Evolutionary conservation across 129 eudicot genomes (phyloP), one percentile per base, ranked within the genome.

Genomic region (Flaveria brownii): DNA sequence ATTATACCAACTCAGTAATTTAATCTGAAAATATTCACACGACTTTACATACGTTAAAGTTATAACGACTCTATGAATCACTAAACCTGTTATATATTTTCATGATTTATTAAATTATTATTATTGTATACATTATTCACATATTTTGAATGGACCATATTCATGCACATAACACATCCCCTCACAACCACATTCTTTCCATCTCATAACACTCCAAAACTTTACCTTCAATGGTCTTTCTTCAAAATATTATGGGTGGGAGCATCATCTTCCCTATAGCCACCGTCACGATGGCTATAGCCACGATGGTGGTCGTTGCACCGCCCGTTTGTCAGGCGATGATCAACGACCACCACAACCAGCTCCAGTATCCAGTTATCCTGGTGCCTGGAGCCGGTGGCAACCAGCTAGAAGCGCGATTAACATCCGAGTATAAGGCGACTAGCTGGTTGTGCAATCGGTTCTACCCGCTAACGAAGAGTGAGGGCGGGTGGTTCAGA

Each of bases 361-460:
- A 63, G 71, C 80, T 88, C 41, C 41, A 36, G 12, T 76, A 90
- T 72, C 98, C 98, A 3, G 69, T 93, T 69, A 78, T 93, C 46
- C 57, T 93, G 50, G 81, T 93, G 6, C 98, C 98, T 0, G 98
- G 98, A 67, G 78, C 78, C 8, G 98, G 98, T 9, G 98, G 98
- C 39, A 93, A 93, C 92, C 97, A 93, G 67, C 82, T 93, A 9
- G 98, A 93, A 77, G 98, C 89, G 8, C 81, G 97, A 68, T 75
- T 93, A 17, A 93, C 95, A 12, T 20, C 82, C 0, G 85, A 81
- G 45, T 81, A 81, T n/a, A 81, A 81, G 69, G 73, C 45, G 0
- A 76, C 81, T 2, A 90, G 92, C 84, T 62, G 84, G 79, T 62
- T 86, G 51, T 88, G 98, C 82, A 85, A 75, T 75, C 79, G 87